A percentile compares a stretch with the other conserved stretches of the same genome.
Conservation (phyloP, 2,329 filamentous ascomycete genomes). For the Exserohilum turcica region DNA sequence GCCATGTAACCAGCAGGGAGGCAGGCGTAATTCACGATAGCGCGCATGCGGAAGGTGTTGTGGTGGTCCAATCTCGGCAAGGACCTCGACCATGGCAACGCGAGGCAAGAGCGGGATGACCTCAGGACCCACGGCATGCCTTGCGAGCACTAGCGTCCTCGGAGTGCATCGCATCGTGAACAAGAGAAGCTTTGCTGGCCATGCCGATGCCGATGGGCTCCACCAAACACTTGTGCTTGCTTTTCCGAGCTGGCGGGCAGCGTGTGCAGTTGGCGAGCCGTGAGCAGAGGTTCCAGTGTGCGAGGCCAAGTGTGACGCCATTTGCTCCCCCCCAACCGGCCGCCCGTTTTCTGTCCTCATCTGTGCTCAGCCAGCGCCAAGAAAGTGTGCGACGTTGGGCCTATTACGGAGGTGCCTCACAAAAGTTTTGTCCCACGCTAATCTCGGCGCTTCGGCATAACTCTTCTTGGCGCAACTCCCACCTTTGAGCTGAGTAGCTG, state of each 20-base stretch:
- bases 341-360: slow-evolving; percentile 3
- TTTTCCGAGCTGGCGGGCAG: neutral
- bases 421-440: no score
- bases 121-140: slow-evolving; percentile 4
- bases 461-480: no score
- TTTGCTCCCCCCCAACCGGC: slow-evolving; percentile 8
- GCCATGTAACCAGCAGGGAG: neutral
- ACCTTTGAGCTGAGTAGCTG: no score
- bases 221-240: neutral
- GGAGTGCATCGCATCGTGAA: slow-evolving; percentile 3
- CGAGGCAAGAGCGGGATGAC: slow-evolving; percentile 11
- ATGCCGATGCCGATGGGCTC: neutral
- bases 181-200: slow-evolving; percentile 7
- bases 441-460: no score
- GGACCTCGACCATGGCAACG: neutral
- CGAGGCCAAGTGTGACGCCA: slow-evolving; percentile 9
- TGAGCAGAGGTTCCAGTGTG: neutral
- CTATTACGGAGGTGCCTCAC: no score
- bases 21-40: neutral
- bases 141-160: slow-evolving; percentile 5
- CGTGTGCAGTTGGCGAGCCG: slow-evolving; percentile 4
- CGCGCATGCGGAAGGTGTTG: slow-evolving; percentile 2
- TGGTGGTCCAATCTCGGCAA: slow-evolving; percentile 2
- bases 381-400: no score
- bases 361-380: slow-evolving; percentile 9